Base-by-base conservation (phyloP, 345 rosid species). In the Brassica nigra region DNA sequence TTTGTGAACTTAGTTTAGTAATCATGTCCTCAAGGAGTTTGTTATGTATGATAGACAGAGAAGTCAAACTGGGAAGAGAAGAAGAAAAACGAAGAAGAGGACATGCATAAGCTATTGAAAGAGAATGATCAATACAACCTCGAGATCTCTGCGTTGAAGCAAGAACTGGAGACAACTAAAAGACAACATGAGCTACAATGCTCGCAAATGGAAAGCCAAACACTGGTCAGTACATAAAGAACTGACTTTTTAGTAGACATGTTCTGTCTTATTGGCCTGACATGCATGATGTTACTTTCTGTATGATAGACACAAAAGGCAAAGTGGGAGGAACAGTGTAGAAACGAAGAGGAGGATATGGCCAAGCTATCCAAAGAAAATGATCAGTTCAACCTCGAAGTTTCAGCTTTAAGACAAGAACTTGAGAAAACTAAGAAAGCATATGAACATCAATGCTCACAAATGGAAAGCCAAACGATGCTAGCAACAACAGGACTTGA, bases 381-480 rank as follows among this genome's bases (percentile, higher is more conserved):
- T n/a, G 83, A 83, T 57, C 85, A 83, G 10, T 69, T 68, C 76
- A 80, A 73, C 67, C 23, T 70, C 36, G 86, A 86, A 54, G 58
- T 85, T 39, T 71, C 84, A 2, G 72, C 79, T 6, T 23, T 87
- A 77, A 88, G 74, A 74, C 84, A 79, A 75, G 89, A 89, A 81
- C 49, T 91, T 29, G 93, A 91, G 69, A 62, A 62, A 23, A 78
- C 83, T 11, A 85, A 82, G 79, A 81, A 80, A 82, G 84, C 80
- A 7, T 73, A 85, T 14, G 96, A 94, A 74, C 71, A 73, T 2
- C 82, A 23, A 27, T 82, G 86, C 83, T 62, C 83, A 66, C 86
- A 86, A 80, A 80, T 86, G 85, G 95, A 92, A 82, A 74, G 83
- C 68, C 89, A 91, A 71, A 82, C 90, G 12, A 86, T 87, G 85